These are phyloP conservation scores for Gymnopilus dilepis DNA, from an alignment of 768 basidiomycete species.

Conservation along the genomic window DNA sequence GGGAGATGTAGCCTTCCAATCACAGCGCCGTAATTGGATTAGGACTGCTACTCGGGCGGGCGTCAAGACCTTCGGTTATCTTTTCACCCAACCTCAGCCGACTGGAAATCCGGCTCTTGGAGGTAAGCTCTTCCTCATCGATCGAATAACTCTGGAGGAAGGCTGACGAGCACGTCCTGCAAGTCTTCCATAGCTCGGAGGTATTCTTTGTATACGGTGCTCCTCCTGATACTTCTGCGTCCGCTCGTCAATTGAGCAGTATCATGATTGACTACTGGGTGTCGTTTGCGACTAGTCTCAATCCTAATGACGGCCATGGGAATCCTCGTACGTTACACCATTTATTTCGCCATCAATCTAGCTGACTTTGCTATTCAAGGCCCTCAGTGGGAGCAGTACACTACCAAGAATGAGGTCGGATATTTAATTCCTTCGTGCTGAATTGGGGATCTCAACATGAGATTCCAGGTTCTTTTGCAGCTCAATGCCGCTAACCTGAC, in stretches of 20 bases:
- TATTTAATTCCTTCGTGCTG: not conserved
- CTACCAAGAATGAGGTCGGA: conserved; percentile 29
- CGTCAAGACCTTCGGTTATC: conserved; percentile 45
- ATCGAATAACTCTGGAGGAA: not conserved
- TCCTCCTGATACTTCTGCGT: conserved; percentile 28
- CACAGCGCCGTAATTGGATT: conserved; percentile 44
- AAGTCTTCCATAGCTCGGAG: conserved; percentile 41
- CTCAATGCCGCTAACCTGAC: conserved; percentile 40
- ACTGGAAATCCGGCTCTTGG: conserved; percentile 29
- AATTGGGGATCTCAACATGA: not conserved
- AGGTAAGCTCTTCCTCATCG: conserved; percentile 26
- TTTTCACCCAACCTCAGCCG: conserved; percentile 46
- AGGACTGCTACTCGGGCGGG: conserved; percentile 43
- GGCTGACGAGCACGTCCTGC: not conserved
- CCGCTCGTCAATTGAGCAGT: conserved; percentile 30
- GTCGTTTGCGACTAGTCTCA: conserved; percentile 42
- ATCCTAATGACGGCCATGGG: conserved; percentile 45
- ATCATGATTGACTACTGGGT: conserved; percentile 51
- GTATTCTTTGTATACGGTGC: conserved; percentile 41
- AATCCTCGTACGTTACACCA: conserved; percentile 28
- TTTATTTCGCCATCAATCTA: not conserved
- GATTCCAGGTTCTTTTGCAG: conserved; percentile 37
- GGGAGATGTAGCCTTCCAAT: conserved; percentile 46
- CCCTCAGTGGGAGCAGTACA: conserved; percentile 38
- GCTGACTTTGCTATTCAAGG: conserved; percentile 19